Evolutionary conservation across 2,329 filamentous ascomycete species (phyloP).

Genomic region (Capronia epimyces): DNA sequence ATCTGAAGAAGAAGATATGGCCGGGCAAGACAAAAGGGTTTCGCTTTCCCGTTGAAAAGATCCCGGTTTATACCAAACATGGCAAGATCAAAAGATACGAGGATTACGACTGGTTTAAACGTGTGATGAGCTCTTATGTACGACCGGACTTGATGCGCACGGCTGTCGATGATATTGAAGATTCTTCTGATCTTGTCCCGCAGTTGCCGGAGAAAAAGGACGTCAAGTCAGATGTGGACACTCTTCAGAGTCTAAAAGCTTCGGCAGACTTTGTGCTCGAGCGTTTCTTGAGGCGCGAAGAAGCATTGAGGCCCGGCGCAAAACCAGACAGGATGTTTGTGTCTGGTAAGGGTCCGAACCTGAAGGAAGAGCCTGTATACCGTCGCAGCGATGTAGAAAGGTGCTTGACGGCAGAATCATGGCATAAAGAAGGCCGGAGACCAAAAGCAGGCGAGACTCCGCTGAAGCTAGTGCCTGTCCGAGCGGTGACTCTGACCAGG

Average conservation of each 20-base stretch:
- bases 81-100: slow-evolving; percentile 74
- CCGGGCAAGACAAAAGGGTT: slow-evolving; percentile 87
- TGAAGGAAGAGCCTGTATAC: slow-evolving; percentile 74
- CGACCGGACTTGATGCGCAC: slow-evolving; percentile 53
- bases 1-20: slow-evolving; percentile 72
- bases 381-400: slow-evolving; percentile 70
- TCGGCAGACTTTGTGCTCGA: slow-evolving; percentile 80
- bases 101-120: slow-evolving; percentile 82
- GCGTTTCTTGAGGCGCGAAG: slow-evolving; percentile 83
- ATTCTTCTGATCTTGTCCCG: slow-evolving; percentile 68
- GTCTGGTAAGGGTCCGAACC: slow-evolving; percentile 66
- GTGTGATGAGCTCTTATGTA: slow-evolving; percentile 68
- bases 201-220: slow-evolving; percentile 68
- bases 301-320: slow-evolving; percentile 68
- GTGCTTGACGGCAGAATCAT: slow-evolving; percentile 89
- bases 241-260: slow-evolving; percentile 79
- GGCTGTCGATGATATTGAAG: slow-evolving; percentile 71
- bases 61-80: slow-evolving; percentile 69
- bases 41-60: slow-evolving; percentile 70
- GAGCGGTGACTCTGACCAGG: slow-evolving; percentile 81
- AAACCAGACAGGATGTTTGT: slow-evolving; percentile 68
- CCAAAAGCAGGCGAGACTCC: slow-evolving; percentile 66
- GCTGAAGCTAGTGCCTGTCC: slow-evolving; percentile 80
- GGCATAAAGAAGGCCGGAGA: slow-evolving; percentile 91
- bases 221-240: slow-evolving; percentile 69